Base-by-base conservation (phyloP, 176 grass and related monocot genomes). In the Hyparrhenia diplandra region DNA sequence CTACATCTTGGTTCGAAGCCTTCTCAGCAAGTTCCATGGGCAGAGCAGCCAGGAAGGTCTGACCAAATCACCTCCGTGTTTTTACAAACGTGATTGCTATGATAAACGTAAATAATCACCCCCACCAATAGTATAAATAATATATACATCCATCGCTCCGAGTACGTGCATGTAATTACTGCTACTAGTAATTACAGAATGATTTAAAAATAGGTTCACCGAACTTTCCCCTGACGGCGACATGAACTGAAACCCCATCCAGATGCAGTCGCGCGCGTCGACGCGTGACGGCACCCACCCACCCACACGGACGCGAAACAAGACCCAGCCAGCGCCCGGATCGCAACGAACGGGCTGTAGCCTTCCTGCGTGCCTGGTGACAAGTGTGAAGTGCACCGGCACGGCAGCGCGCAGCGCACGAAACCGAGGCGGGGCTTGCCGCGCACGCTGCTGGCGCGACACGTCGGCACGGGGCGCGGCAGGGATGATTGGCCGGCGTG, bases 331-430 rank as follows among this genome's bases (percentile, higher is more conserved):
- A n/a, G n/a, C n/a, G n/a, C n/a, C n/a, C n/a, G n/a, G n/a, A n/a
- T n/a, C n/a, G n/a, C n/a, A n/a, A n/a, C n/a, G n/a, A n/a, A n/a
- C n/a, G n/a, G n/a, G n/a, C n/a, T n/a, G n/a, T n/a, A 73, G 24
- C 23, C 71, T 47, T 16, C 43, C 13, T 5, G 10, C 10, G 1
- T 23, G 35, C 5, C n/a, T 13, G 7, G 24, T 9, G 69, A 71
- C 69, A 71, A 71, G 21, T 45, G 81, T 52, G 78, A 51, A 76
- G 85, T 76, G 85, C 79, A 60, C n/a, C 30, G 18, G 60, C 47
- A 21, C 45, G 45, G 45, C 45, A 47, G 14, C 43, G 41, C n/a
- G 42, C 43, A 46, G 60, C 81, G 13, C 37, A 84, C 75, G 75
- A 49, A 69, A 80, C 39, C 63, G 39, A 74, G n/a, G 36, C 0